These are phyloP conservation scores for Syzygium grande DNA, from an alignment of 345 rosid genomes.

Conservation along the genomic window DNA sequence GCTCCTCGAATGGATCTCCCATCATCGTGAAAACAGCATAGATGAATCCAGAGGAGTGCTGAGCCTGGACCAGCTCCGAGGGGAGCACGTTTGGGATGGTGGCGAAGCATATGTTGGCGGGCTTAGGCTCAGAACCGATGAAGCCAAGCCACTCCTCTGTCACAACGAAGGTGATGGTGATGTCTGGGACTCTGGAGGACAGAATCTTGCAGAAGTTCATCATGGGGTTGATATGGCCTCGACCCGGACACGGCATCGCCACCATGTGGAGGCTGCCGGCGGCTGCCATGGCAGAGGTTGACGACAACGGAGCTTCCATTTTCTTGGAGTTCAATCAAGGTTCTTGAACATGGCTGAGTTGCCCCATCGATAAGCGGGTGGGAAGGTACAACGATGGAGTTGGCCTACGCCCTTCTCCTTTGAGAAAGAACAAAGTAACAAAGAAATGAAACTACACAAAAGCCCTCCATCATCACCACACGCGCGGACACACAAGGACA, in stretches of 20 bases:
- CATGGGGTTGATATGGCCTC: slow-evolving; percentile 31
- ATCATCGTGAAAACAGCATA: slow-evolving; percentile 15
- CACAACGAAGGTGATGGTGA: slow-evolving; percentile 18
- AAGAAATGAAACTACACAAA: too few species aligned
- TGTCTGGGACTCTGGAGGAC: slow-evolving; percentile 3
- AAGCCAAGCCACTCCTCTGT: slow-evolving; percentile 27
- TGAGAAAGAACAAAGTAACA: too few species aligned
- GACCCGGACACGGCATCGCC: slow-evolving; percentile 22
- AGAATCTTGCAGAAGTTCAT: slow-evolving; percentile 25
- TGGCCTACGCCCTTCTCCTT: background rate
- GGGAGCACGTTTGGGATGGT: slow-evolving; percentile 18
- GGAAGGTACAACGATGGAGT: background rate
- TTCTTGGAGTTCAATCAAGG: background rate
- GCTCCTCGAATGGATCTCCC: slow-evolving; percentile 13
- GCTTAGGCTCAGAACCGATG: slow-evolving; percentile 7
- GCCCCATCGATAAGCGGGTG: background rate
- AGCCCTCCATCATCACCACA: too few species aligned
- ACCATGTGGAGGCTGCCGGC: slow-evolving; percentile 3
- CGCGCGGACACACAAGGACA: too few species aligned
- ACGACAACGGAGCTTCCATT: background rate
- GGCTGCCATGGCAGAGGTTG: background rate
- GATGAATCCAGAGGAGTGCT: background rate
- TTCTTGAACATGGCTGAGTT: background rate
- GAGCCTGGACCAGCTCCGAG: slow-evolving; percentile 17
- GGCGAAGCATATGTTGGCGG: slow-evolving; percentile 4